Percentiles rank a stretch among this genome's conserved stretches.
phyloP scores from a whole-genome alignment of 345 rosid species.

The Camelina hispida region DNA sequence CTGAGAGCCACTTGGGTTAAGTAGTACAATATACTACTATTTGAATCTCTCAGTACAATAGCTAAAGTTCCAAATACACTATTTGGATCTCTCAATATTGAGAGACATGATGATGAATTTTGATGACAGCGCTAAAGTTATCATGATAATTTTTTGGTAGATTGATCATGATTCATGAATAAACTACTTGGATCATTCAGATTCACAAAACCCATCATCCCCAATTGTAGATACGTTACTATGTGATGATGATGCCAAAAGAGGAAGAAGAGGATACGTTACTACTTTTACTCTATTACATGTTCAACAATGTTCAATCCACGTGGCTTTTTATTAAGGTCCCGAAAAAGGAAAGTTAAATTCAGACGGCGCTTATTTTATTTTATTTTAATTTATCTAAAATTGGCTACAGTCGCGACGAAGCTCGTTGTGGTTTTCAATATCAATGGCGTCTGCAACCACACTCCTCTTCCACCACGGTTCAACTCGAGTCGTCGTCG shows the following conservation, averaged over 20 bases:
- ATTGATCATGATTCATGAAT: neutral
- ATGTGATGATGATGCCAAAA: neutral
- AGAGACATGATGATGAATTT: neutral
- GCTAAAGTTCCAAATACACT: neutral
- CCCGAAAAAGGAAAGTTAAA: constrained; percentile 5
- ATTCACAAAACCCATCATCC: neutral
- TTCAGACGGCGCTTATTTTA: neutral
- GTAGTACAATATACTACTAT: neutral
- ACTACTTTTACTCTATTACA: neutral
- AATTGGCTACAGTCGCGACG: neutral
- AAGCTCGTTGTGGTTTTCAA: constrained; percentile 1
- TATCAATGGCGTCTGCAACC: constrained; percentile 52
- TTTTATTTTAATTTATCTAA: neutral
- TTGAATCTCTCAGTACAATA: neutral
- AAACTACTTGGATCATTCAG: neutral
- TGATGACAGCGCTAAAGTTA: neutral
- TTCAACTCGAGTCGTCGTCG: constrained; percentile 40
- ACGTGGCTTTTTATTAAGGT: constrained; percentile 11
- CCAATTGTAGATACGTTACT: neutral
- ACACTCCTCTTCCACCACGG: constrained; percentile 49
- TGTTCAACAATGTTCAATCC: neutral
- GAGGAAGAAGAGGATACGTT: neutral
- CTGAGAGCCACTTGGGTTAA: neutral
- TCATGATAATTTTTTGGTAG: neutral
- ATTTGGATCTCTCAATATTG: neutral